Conservation (phyloP, 768 basidiomycete genomes). For the Trametes gibbosa region DNA sequence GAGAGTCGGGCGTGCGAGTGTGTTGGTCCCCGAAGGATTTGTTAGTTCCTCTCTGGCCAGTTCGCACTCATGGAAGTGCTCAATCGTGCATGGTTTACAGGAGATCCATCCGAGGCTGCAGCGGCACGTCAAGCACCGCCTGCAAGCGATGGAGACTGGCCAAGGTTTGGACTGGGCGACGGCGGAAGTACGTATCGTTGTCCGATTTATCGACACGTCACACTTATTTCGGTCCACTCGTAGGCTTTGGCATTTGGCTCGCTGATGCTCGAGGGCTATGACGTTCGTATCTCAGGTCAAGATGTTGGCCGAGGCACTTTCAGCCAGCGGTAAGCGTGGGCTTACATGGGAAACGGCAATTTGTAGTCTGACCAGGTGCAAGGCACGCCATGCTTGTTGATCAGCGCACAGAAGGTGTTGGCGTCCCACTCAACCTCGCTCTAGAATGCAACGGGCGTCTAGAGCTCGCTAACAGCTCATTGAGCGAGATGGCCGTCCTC, state of each 20-base stretch:
- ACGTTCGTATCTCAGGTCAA: constrained; percentile 89
- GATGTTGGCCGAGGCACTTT: constrained; percentile 92
- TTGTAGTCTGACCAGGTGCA: constrained; percentile 1
- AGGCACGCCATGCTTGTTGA: constrained; percentile 92
- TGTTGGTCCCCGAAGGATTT: constrained; percentile 55
- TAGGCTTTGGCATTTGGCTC: constrained; percentile 88
- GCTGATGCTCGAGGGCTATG: constrained; percentile 75
- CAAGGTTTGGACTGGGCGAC: constrained; percentile 86
- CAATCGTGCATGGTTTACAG: constrained; percentile 35
- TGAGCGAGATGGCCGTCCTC: constrained; percentile 88
- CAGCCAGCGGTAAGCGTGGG: constrained; percentile 57
- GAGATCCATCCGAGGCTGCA: constrained; percentile 77
- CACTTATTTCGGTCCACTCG: not conserved
- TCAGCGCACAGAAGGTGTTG: constrained; percentile 75
- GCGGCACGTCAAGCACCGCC: constrained; percentile 73
- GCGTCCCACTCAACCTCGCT: constrained; percentile 78
- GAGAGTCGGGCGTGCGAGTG: constrained; percentile 66
- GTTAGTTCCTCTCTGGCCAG: constrained; percentile 43
- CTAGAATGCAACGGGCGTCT: constrained; percentile 62
- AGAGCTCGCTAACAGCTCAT: constrained; percentile 86
- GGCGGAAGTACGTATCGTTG: constrained; percentile 59
- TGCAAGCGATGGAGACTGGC: constrained; percentile 66
- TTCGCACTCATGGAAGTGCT: not conserved
- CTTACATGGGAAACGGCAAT: constrained; percentile 1
- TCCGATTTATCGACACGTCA: not conserved